phyloP scores from a whole-genome alignment of 2,329 filamentous ascomycete genomes.

The Sporothrix dimorphospora region DNA sequence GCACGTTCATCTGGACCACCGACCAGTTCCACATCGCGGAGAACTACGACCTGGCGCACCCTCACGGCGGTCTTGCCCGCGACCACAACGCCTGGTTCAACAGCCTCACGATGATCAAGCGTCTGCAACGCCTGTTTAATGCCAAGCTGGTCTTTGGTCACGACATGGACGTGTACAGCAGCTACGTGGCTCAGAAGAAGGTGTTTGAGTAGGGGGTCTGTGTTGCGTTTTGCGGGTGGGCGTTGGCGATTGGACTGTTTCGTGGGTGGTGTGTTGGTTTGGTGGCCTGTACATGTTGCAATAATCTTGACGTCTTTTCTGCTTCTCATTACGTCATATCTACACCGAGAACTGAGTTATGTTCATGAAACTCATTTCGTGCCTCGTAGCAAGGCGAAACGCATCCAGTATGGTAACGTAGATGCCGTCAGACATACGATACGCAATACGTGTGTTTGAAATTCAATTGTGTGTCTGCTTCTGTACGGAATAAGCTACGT shows the following conservation, averaged over 20 bases:
- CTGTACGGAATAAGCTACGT: too few species aligned
- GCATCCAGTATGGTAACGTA: too few species aligned
- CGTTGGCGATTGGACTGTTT: neutral
- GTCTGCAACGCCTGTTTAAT: slow-evolving; percentile 25
- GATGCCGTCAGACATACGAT: too few species aligned
- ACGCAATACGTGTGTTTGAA: too few species aligned
- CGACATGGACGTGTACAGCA: slow-evolving; percentile 22
- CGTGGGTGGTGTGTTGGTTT: neutral
- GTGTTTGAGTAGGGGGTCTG: slow-evolving; percentile 20
- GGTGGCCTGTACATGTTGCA: neutral
- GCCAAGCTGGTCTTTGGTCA: slow-evolving; percentile 25
- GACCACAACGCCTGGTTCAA: slow-evolving; percentile 31
- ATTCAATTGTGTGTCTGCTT: too few species aligned
- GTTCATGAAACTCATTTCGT: neutral
- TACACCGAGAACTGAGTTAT: neutral
- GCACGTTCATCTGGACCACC: slow-evolving; percentile 28
- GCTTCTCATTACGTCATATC: neutral
- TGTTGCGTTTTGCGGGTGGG: neutral
- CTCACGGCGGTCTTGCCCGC: slow-evolving; percentile 25
- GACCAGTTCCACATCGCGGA: slow-evolving; percentile 29
- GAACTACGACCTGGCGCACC: slow-evolving; percentile 28
- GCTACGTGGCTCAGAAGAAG: neutral
- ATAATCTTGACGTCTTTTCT: neutral
- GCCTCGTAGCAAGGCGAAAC: too few species aligned
- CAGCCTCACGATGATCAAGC: slow-evolving; percentile 24